Evolutionary conservation across 176 grass and related monocot species (phyloP).

Genomic region (Hordeum marinum): DNA sequence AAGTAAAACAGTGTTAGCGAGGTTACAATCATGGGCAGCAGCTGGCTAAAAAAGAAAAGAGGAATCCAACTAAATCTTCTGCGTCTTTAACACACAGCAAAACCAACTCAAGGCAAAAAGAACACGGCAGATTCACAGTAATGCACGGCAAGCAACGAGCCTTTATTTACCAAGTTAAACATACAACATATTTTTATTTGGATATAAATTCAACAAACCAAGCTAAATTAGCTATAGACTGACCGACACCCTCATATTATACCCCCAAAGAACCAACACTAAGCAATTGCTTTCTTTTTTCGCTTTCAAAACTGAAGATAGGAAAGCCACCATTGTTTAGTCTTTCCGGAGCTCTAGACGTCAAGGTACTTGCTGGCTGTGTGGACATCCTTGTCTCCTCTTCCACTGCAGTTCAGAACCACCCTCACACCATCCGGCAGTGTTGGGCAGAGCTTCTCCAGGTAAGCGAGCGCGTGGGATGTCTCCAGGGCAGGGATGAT

Average conservation of each 20-base stretch:
- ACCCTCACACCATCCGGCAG: constrained; percentile 62
- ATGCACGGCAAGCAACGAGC: neutral
- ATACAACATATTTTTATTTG: neutral
- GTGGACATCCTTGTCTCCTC: constrained; percentile 97
- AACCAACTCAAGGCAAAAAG: neutral
- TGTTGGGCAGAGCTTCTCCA: constrained; percentile 85
- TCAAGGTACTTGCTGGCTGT: constrained; percentile 91
- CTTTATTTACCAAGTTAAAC: constrained; percentile 4
- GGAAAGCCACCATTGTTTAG: neutral
- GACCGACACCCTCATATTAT: neutral
- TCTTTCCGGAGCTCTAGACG: constrained; percentile 30
- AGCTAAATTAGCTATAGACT: neutral
- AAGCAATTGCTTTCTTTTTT: neutral
- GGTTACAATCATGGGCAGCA: neutral
- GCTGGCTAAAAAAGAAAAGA: neutral
- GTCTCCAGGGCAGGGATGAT: constrained; percentile 98
- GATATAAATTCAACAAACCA: constrained; percentile 26
- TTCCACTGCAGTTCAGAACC: constrained; percentile 81
- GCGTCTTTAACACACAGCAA: neutral
- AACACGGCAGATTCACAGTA: neutral
- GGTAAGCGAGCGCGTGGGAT: constrained; percentile 79
- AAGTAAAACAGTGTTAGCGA: neutral
- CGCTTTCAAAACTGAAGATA: constrained; percentile 25
- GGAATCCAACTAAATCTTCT: neutral
- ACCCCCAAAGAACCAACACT: constrained; percentile 1